These are phyloP conservation scores for Berberis vulgaris DNA, from an alignment of 164 flowering plant genomes.

Conservation along the genomic window DNA sequence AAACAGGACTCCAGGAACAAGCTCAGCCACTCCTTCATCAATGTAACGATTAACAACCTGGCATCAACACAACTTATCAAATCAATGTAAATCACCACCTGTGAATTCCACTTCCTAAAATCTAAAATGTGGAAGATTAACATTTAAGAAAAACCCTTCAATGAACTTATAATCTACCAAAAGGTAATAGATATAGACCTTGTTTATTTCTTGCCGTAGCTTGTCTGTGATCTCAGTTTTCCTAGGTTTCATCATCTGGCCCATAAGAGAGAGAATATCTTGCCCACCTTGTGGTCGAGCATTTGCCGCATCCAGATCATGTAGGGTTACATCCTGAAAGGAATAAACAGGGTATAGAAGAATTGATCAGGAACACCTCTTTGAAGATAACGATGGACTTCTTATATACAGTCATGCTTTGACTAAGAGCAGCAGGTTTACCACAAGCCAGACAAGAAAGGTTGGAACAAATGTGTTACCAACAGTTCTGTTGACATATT, in stretches of 20 bases:
- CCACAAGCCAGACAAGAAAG: no score
- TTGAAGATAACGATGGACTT: background rate
- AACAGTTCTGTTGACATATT: no score
- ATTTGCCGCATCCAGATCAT: slow-evolving; percentile 63
- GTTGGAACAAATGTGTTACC: no score
- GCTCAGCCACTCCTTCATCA: slow-evolving; percentile 96
- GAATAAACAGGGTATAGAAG: slow-evolving; percentile 9
- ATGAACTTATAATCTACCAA: background rate
- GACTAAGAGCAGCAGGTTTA: background rate
- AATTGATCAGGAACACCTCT: background rate
- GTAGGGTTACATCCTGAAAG: slow-evolving; percentile 62
- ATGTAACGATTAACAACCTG: slow-evolving; percentile 89
- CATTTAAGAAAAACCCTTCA: background rate
- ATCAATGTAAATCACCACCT: slow-evolving; percentile 2
- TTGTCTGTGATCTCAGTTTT: slow-evolving; percentile 98
- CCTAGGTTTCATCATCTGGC: slow-evolving; percentile 94
- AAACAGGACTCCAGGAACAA: slow-evolving; percentile 95
- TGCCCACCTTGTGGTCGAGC: slow-evolving; percentile 71
- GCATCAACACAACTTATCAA: slow-evolving; percentile 12
- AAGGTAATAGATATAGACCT: slow-evolving; percentile 69
- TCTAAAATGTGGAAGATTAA: slow-evolving; percentile 6
- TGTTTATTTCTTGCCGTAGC: slow-evolving; percentile 85
- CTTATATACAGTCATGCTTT: background rate
- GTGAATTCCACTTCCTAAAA: background rate
- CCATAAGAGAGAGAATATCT: slow-evolving; percentile 55